Conservation (phyloP, 768 basidiomycete genomes). For the Hortiboletus flavorubellus region DNA sequence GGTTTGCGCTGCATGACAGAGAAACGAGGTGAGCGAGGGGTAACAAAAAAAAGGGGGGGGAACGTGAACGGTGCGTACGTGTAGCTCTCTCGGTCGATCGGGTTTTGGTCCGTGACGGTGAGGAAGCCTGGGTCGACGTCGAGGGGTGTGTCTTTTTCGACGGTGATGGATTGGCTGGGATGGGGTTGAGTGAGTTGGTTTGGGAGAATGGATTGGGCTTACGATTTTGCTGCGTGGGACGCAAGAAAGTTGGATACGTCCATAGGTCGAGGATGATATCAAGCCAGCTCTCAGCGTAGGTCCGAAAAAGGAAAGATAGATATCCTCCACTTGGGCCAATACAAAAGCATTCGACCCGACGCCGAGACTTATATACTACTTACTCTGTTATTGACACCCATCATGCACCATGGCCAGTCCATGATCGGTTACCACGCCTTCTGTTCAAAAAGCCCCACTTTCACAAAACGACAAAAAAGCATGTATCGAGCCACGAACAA, state of each 20-base stretch:
- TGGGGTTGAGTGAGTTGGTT: background rate
- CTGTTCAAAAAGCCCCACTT: too few species aligned
- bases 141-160: slow-evolving; percentile 78
- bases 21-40: background rate
- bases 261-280: background rate
- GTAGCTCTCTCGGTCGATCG: slow-evolving; percentile 83
- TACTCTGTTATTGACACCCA: too few species aligned
- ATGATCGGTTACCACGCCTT: too few species aligned
- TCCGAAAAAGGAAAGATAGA: slow-evolving; percentile 1
- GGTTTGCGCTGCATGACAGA: slow-evolving; percentile 52
- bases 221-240: slow-evolving; percentile 71
- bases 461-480: too few species aligned
- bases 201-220: slow-evolving; percentile 26
- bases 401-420: too few species aligned
- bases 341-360: too few species aligned
- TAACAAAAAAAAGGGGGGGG: background rate
- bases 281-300: too few species aligned
- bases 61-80: slow-evolving; percentile 44
- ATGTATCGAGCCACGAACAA: too few species aligned
- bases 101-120: slow-evolving; percentile 83
- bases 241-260: slow-evolving; percentile 51
- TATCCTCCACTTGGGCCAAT: too few species aligned
- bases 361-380: too few species aligned
- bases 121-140: slow-evolving; percentile 81
- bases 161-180: slow-evolving; percentile 59